phyloP scores from a whole-genome alignment of 2,329 filamentous ascomycete species.

The Sphaerostilbella broomeana region DNA sequence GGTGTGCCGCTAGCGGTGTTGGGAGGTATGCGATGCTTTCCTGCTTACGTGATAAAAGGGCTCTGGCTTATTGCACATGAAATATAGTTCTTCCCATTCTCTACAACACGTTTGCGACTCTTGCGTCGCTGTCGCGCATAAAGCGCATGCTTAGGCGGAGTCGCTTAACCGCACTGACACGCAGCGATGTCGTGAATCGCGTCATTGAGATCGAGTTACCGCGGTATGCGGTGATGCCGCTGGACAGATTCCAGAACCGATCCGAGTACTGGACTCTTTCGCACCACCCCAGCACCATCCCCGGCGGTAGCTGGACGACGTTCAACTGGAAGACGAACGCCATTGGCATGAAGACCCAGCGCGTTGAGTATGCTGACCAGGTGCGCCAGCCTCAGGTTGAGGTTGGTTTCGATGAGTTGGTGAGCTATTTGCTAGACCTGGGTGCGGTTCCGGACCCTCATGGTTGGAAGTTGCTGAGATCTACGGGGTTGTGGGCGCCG shows the following conservation, averaged over 20 bases:
- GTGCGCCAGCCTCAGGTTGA: constrained; percentile 48
- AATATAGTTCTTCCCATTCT: constrained; percentile 52
- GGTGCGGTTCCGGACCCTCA: constrained; percentile 55
- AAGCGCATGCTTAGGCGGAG: constrained; percentile 51
- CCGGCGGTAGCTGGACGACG: constrained; percentile 57
- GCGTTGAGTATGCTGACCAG: constrained; percentile 56
- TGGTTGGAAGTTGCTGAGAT: constrained; percentile 51
- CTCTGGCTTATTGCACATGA: background rate
- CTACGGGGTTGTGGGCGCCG: constrained; percentile 54
- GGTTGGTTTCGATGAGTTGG: constrained; percentile 50
- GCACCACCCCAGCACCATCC: constrained; percentile 44
- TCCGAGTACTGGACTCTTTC: constrained; percentile 53
- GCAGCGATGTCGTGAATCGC: constrained; percentile 58
- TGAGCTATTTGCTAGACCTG: constrained; percentile 56
- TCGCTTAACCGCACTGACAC: constrained; percentile 52
- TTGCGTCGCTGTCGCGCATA: constrained; percentile 54
- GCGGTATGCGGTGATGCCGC: constrained; percentile 55
- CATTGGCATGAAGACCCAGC: constrained; percentile 55
- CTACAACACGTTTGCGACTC: constrained; percentile 56
- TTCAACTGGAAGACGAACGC: constrained; percentile 60
- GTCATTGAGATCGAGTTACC: constrained; percentile 61
- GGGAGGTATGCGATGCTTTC: constrained; percentile 26
- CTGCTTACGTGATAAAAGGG: background rate
- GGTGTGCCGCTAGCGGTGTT: constrained; percentile 53
- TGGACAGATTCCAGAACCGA: constrained; percentile 47